Conservation (phyloP, 441 rosid species). For the Metrosideros polymorpha region DNA sequence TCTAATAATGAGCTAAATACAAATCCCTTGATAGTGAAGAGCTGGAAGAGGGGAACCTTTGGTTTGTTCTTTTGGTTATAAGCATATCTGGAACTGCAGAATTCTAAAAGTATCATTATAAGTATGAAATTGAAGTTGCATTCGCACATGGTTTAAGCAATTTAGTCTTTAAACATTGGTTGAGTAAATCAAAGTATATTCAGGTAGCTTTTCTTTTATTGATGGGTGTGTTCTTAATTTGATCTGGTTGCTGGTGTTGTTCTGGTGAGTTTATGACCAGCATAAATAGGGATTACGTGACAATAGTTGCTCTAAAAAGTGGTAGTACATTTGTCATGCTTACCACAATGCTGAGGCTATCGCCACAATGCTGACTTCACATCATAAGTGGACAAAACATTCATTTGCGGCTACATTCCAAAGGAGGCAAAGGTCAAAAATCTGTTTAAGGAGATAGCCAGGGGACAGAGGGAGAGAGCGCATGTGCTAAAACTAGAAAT, state of each 20-base stretch:
- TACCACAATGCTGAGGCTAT: not conserved
- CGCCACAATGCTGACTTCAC: not conserved
- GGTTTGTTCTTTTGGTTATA: not conserved
- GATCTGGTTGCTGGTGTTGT: not conserved
- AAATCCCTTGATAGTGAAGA: not conserved
- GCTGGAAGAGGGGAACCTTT: not conserved
- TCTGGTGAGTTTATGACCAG: not conserved
- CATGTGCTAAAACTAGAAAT: not conserved
- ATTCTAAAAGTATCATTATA: not conserved
- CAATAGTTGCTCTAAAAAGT: not conserved
- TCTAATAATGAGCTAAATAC: not conserved
- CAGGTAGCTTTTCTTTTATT: not conserved
- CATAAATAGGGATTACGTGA: not conserved
- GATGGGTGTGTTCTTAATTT: not conserved
- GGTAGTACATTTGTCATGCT: not conserved
- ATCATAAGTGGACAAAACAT: not conserved
- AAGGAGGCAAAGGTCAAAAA: not conserved
- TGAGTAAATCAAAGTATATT: not conserved
- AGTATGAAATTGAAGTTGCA: not conserved
- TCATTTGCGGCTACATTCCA: not conserved
- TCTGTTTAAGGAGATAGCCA: not conserved
- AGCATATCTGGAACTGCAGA: not conserved
- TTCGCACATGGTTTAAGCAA: not conserved
- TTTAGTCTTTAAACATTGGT: not conserved
- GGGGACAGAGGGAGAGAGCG: not conserved